Conservation (phyloP, 2,329 filamentous ascomycete species). For the Daldinia sp. region DNA sequence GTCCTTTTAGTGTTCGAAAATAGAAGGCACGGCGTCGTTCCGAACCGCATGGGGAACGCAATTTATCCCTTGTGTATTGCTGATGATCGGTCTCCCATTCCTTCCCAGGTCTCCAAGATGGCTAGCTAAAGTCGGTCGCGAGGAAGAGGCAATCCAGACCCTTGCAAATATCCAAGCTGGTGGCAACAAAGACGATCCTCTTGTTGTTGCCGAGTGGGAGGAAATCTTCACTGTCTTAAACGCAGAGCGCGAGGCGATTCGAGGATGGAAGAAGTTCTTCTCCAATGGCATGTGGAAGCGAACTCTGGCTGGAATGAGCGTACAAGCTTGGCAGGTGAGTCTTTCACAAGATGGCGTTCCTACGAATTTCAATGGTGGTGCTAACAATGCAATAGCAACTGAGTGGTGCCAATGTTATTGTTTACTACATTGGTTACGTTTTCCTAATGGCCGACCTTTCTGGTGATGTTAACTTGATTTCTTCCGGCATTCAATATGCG, state of each 20-base stretch:
- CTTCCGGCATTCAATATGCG: slow-evolving; percentile 64
- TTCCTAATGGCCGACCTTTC: slow-evolving; percentile 66
- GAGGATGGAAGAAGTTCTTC: slow-evolving; percentile 51
- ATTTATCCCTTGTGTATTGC: slow-evolving; percentile 66
- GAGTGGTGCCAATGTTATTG: slow-evolving; percentile 61
- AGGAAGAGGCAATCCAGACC: slow-evolving; percentile 61
- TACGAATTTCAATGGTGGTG: not conserved
- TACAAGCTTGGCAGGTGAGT: slow-evolving; percentile 63
- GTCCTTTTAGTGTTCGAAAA: slow-evolving; percentile 56
- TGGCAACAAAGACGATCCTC: slow-evolving; percentile 61
- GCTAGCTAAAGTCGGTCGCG: slow-evolving; percentile 69
- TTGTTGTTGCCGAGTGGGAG: slow-evolving; percentile 65
- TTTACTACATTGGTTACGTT: slow-evolving; percentile 69
- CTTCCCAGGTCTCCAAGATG: slow-evolving; percentile 70
- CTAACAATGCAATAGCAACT: slow-evolving; percentile 51
- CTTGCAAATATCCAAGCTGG: slow-evolving; percentile 65
- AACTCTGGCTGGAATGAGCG: slow-evolving; percentile 62
- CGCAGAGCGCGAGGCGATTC: slow-evolving; percentile 48
- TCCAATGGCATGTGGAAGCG: slow-evolving; percentile 65
- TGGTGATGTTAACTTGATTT: slow-evolving; percentile 61
- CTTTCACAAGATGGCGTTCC: slow-evolving; percentile 19
- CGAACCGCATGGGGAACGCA: slow-evolving; percentile 71
- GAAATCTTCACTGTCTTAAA: slow-evolving; percentile 56
- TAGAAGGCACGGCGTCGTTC: slow-evolving; percentile 66
- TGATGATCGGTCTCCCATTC: slow-evolving; percentile 66